Evolutionary conservation across 495 filamentous ascomycete species (phyloP).

Genomic region (Podospora pseudoanserina): DNA sequence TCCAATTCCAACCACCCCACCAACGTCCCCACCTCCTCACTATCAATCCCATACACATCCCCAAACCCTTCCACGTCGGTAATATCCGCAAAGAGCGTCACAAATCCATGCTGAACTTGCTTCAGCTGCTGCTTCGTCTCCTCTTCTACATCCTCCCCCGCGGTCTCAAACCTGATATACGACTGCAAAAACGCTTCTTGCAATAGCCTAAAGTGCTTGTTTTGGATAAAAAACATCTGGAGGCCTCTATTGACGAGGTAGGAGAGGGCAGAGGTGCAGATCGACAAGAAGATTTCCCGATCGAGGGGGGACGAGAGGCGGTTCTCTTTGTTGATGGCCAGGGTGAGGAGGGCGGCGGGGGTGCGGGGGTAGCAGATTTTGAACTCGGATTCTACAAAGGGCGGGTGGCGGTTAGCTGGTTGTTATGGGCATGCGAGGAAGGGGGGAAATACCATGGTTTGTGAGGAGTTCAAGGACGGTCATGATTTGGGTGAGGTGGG

Average conservation of each 20-base stretch:
- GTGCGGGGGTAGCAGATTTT: slow-evolving; percentile 34
- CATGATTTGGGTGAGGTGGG: slow-evolving; percentile 40
- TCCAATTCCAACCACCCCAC: slow-evolving; percentile 43
- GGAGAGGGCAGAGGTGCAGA: slow-evolving; percentile 36
- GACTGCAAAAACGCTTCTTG: slow-evolving; percentile 33
- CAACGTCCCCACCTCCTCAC: slow-evolving; percentile 47
- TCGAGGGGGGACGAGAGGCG: slow-evolving; percentile 18
- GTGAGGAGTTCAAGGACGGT: slow-evolving; percentile 50
- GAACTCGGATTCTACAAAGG: slow-evolving; percentile 34
- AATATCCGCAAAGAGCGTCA: slow-evolving; percentile 59
- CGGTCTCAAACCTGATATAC: slow-evolving; percentile 26
- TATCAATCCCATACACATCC: slow-evolving; percentile 29
- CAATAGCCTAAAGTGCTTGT: slow-evolving; percentile 31
- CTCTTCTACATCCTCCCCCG: slow-evolving; percentile 32
- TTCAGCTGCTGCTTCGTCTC: slow-evolving; percentile 50
- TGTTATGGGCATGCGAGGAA: too few relatives aligned
- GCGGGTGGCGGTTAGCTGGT: not conserved
- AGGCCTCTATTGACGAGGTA: slow-evolving; percentile 44
- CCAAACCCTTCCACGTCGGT: slow-evolving; percentile 37
- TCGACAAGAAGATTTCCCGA: slow-evolving; percentile 35
- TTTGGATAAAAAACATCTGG: slow-evolving; percentile 42
- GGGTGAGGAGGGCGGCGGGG: slow-evolving; percentile 31
- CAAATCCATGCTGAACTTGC: slow-evolving; percentile 53
- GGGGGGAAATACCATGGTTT: slow-evolving; percentile 35
- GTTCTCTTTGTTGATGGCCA: slow-evolving; percentile 25